A percentile compares a stretch with the other conserved stretches of the same genome.
Evolutionary conservation across 148 eudicot species (phyloP).

Genomic region (Rhododendron mucronatum): DNA sequence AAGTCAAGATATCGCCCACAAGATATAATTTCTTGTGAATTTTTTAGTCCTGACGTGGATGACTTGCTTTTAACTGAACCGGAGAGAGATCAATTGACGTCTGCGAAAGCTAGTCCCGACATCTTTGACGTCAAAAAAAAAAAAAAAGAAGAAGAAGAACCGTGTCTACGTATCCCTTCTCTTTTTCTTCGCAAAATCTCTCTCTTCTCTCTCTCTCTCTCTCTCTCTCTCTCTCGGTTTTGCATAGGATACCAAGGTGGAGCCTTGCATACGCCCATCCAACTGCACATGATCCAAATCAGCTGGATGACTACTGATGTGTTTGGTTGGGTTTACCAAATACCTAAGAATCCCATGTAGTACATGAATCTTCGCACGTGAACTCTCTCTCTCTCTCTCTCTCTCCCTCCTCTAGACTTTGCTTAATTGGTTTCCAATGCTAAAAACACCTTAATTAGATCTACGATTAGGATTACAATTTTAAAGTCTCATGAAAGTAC

Average conservation of each 20-base stretch:
- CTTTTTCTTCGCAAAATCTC: too few species aligned
- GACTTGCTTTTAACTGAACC: too few species aligned
- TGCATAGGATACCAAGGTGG: background rate
- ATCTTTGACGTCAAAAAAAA: too few species aligned
- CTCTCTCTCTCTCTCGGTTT: background rate
- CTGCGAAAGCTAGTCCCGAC: too few species aligned
- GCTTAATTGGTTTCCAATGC: background rate
- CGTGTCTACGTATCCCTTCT: background rate
- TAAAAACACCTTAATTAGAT: background rate
- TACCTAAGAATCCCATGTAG: background rate
- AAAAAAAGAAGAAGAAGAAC: too few species aligned
- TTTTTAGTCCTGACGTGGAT: too few species aligned
- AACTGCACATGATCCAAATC: background rate
- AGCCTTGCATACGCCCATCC: background rate
- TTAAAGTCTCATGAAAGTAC: background rate
- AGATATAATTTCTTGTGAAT: too few species aligned
- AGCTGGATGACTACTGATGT: background rate
- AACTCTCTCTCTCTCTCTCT: background rate
- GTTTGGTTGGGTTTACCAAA: background rate
- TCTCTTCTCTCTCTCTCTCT: background rate
- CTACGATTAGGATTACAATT: background rate
- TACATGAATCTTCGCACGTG: background rate
- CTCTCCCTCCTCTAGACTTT: background rate
- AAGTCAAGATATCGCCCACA: too few species aligned
- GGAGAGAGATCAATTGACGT: too few species aligned